phyloP scores from a whole-genome alignment of 768 basidiomycete species.

The Arthromyces matolae region DNA sequence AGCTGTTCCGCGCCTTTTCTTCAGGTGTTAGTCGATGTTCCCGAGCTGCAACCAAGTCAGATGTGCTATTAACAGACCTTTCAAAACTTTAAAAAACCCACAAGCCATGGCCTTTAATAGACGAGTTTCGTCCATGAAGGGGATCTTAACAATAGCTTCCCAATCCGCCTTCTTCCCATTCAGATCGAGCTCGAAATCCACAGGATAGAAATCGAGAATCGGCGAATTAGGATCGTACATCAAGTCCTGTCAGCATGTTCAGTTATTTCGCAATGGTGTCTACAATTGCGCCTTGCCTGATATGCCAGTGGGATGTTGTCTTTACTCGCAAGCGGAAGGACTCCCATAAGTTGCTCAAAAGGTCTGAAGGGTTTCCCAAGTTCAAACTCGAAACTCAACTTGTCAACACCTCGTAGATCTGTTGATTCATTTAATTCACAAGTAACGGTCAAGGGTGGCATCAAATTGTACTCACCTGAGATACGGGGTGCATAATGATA shows the following conservation, averaged over 20 bases:
- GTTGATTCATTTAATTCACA: background rate
- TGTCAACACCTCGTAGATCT: conserved; percentile 66
- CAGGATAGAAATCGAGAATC: conserved; percentile 92
- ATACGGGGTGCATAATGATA: conserved; percentile 98
- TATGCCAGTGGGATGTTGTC: conserved; percentile 87
- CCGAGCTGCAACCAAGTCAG: too few relatives aligned
- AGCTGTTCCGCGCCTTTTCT: conserved; percentile 72
- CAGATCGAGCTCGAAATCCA: conserved; percentile 86
- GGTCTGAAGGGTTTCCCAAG: conserved; percentile 89
- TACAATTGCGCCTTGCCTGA: conserved; percentile 59
- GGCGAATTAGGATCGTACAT: conserved; percentile 84
- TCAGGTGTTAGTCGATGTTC: conserved; percentile 74
- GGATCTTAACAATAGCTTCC: conserved; percentile 99
- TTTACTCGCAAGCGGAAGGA: conserved; percentile 86
- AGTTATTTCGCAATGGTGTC: too few relatives aligned
- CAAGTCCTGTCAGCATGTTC: conserved; percentile 57
- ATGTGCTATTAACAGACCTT: too few relatives aligned
- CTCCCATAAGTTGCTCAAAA: conserved; percentile 97
- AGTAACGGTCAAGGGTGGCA: background rate
- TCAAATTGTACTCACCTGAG: conserved; percentile 58
- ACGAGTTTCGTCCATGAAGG: conserved; percentile 85
- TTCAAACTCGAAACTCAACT: conserved; percentile 83
- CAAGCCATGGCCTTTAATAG: conserved; percentile 81
- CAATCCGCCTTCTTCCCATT: conserved; percentile 99
- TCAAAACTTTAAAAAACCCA: conserved; percentile 40